Base-by-base conservation (phyloP, 1,139 yeast genomes). In the Zygoascus hellenicus region DNA sequence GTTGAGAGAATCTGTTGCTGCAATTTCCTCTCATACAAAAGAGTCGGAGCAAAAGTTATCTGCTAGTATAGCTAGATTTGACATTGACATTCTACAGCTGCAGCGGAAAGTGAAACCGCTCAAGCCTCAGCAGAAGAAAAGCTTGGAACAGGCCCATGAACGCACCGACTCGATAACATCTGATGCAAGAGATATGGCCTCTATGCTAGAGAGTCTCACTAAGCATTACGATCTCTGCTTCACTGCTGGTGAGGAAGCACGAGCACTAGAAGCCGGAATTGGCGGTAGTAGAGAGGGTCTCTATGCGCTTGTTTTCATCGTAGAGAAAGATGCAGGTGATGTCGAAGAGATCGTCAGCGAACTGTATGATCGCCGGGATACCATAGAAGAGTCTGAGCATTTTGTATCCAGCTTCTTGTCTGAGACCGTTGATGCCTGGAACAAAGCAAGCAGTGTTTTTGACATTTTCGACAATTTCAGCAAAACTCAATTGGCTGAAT, bases 191-290 rank as follows among this genome's bases (percentile, higher is more conserved):
- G 94, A 85, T 48, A 72, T 88, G 64, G 94, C 87, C 0, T 72
- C 76, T 7, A 68, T 84, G 15, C 67, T 89, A 33, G 82, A 80
- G 50, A 80, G 89, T 60, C 67, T 89, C 34, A 83, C 96, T 5
- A 77, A 79, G 47, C 96, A 89, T 64, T 87, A 80, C 55, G 96
- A 88, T 61, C 89, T 85, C 58, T 85, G 95, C 55, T 55, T 67
- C 3, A 70, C 75, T 47, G 65, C 67, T 1, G 47, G 53, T 3
- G 58, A 58, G 17, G 47, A 55, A 47, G 50, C 50, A 13, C 30
- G 47, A 14, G 47, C 48, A n/a, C 52, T 54, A 9, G 47, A 51
- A 4, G 30, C 48, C 7, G 42, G 55, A 14, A 7, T 5, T 22
- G 7, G 26, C 4, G 46, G 39, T 1, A 56, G 52, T 3, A 48